These are phyloP conservation scores for Colletotrichum noveboracense DNA, from an alignment of 2,329 filamentous ascomycete genomes.

Conservation along the genomic window DNA sequence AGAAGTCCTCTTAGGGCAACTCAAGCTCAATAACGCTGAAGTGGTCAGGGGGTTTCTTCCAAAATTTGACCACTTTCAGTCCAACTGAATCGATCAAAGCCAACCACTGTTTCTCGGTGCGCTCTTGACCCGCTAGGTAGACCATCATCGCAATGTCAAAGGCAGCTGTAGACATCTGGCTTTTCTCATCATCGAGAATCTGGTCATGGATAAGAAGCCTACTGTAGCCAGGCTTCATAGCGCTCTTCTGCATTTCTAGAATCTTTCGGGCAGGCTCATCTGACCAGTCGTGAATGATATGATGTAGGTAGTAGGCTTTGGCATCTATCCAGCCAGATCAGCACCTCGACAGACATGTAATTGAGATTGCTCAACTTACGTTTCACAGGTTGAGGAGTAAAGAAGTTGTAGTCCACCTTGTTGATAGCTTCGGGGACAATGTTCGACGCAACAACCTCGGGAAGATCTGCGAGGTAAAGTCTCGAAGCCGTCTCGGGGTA, in stretches of 20 bases:
- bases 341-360: accelerated
- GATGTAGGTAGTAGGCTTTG: conserved; percentile 57
- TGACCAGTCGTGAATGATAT: conserved; percentile 61
- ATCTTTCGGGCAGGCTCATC: conserved; percentile 47
- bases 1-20: background rate
- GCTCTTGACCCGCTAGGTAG: background rate
- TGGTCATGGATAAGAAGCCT: conserved; percentile 42
- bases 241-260: conserved; percentile 44
- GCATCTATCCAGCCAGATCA: conserved; percentile 27
- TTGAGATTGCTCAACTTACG: background rate
- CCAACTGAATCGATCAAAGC: conserved; percentile 1
- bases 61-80: background rate
- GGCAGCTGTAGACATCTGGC: background rate
- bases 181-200: conserved; percentile 35
- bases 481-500: background rate
- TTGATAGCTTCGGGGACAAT: background rate
- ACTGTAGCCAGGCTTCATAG: conserved; percentile 46
- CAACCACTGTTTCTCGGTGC: conserved; percentile 9
- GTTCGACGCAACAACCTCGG: background rate
- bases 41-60: background rate
- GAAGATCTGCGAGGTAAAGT: conserved; percentile 1
- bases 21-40: conserved; percentile 2
- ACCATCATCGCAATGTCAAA: conserved; percentile 2
- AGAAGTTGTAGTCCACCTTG: conserved; percentile 40
- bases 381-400: conserved; percentile 39